Percentiles rank a stretch among this genome's conserved stretches.
Conservation (phyloP, 2,329 filamentous ascomycete species). For the Aureobasidium musti region DNA sequence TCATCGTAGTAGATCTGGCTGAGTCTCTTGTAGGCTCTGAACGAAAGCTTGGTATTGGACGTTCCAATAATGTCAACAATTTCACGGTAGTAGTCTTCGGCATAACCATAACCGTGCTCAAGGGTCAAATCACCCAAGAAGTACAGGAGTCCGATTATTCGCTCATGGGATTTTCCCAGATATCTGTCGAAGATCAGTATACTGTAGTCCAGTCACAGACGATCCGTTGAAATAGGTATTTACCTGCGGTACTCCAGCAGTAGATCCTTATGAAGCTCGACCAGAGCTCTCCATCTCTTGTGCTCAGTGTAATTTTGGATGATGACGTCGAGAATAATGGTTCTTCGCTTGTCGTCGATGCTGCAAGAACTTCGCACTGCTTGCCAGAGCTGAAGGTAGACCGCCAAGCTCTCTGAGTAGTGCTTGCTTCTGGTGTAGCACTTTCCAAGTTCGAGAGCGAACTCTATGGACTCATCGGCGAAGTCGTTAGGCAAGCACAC, state of each 20-base stretch:
- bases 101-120: constrained; percentile 16
- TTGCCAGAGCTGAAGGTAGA: constrained; percentile 27
- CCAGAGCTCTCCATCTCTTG: constrained; percentile 23
- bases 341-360: constrained; percentile 26
- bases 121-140: constrained; percentile 42
- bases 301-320: constrained; percentile 14
- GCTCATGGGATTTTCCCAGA: constrained; percentile 44
- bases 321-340: background rate
- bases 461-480: constrained; percentile 50
- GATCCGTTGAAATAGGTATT: no score
- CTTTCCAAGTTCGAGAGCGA: constrained; percentile 51
- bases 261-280: constrained; percentile 20
- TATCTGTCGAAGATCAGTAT: no score
- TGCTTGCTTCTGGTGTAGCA: constrained; percentile 45
- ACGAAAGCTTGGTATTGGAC: constrained; percentile 8
- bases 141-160: constrained; percentile 53
- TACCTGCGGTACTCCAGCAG: constrained; percentile 15
- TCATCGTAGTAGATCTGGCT: constrained; percentile 52
- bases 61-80: constrained; percentile 43
- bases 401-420: constrained; percentile 18
- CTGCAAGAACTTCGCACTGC: constrained; percentile 20
- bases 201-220: no score
- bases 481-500: constrained; percentile 48
- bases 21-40: constrained; percentile 47
- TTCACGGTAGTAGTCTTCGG: constrained; percentile 49